Conservation (phyloP, 768 basidiomycete genomes). For the Megacollybia marginata region DNA sequence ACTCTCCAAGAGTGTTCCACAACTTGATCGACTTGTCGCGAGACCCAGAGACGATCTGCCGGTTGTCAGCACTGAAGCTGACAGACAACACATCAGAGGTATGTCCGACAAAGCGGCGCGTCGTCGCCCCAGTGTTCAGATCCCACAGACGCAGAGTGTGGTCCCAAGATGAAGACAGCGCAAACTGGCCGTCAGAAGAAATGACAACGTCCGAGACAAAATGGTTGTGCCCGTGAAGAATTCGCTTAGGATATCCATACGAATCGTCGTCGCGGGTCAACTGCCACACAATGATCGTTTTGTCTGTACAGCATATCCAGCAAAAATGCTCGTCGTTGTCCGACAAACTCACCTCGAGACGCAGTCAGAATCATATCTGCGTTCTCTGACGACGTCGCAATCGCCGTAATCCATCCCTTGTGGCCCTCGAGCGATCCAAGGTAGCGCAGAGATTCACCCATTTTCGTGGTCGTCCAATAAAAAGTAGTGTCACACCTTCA, state of each 20-base stretch:
- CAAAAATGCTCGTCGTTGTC: constrained; percentile 17
- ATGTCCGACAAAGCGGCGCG: constrained; percentile 97
- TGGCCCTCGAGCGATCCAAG: constrained; percentile 89
- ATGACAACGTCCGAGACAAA: constrained; percentile 99
- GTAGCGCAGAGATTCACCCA: constrained; percentile 85
- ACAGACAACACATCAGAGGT: constrained; percentile 97
- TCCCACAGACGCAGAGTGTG: constrained; percentile 99
- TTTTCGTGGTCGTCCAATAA: constrained; percentile 19
- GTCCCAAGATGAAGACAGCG: constrained; percentile 99
- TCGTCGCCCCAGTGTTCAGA: constrained; percentile 93
- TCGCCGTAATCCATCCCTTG: constrained; percentile 97
- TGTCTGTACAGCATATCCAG: constrained; percentile 56
- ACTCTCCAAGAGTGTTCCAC: constrained; percentile 99
- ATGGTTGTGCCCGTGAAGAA: constrained; percentile 98
- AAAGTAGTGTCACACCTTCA: too few relatives aligned
- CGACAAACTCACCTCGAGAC: constrained; percentile 70
- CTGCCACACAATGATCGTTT: constrained; percentile 99
- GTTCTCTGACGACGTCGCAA: constrained; percentile 97
- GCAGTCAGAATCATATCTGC: constrained; percentile 99
- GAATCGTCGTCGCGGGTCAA: constrained; percentile 87
- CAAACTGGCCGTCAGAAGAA: constrained; percentile 99
- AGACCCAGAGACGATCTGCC: constrained; percentile 98
- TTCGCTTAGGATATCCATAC: constrained; percentile 95
- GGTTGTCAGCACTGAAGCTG: constrained; percentile 99
- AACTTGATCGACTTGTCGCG: constrained; percentile 98